Evolutionary conservation across 495 filamentous ascomycete species (phyloP).

Genomic region (Thozetella sp.): DNA sequence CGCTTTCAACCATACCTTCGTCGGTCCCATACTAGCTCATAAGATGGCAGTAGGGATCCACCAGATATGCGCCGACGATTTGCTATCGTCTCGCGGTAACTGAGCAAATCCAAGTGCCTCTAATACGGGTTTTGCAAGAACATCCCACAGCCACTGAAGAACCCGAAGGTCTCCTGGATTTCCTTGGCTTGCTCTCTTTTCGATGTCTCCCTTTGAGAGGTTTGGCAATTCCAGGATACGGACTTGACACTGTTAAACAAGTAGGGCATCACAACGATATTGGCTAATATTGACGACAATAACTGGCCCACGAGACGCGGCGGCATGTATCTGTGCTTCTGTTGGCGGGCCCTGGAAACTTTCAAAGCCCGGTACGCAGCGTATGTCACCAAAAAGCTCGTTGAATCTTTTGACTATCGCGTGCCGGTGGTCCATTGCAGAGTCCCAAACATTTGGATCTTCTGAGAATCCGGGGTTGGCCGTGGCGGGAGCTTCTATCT

Average conservation of each 20-base stretch:
- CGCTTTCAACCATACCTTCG: too few relatives aligned
- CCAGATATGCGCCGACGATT: slow-evolving; percentile 19
- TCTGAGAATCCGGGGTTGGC: background rate
- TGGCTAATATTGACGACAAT: background rate
- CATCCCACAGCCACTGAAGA: slow-evolving; percentile 16
- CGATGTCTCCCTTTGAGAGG: background rate
- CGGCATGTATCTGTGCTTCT: slow-evolving; percentile 9
- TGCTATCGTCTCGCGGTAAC: background rate
- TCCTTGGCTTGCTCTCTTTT: background rate
- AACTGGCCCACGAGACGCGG: slow-evolving; percentile 3
- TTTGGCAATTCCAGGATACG: background rate
- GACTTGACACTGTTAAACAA: background rate
- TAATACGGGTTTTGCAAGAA: slow-evolving; percentile 6
- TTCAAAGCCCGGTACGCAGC: slow-evolving; percentile 10
- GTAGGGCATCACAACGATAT: background rate
- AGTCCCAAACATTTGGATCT: background rate
- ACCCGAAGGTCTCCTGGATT: background rate
- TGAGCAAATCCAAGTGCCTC: slow-evolving; percentile 6
- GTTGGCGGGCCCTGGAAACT: slow-evolving; percentile 12
- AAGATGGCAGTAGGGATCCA: slow-evolving; percentile 22
- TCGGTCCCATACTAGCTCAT: too few relatives aligned
- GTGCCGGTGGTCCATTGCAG: background rate
- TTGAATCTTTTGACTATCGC: background rate
- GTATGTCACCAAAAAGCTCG: slow-evolving; percentile 15
- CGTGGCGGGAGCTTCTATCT: background rate